Evolutionary conservation across 2,329 filamentous ascomycete species (phyloP).

Genomic region (Exophiala mesophila): DNA sequence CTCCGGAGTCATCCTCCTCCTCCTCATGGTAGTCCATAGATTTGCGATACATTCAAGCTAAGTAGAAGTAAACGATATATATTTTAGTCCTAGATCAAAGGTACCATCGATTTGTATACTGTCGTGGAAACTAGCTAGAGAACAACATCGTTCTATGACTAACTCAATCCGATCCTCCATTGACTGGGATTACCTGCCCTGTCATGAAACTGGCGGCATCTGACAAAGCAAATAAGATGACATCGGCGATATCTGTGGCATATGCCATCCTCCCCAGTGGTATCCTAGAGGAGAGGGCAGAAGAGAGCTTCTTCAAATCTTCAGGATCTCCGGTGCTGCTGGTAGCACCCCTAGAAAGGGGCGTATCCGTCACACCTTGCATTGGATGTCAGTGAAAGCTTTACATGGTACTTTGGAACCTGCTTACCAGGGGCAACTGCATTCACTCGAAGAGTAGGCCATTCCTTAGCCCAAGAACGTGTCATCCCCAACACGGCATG

Average conservation of each 20-base stretch:
- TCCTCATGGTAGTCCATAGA: too few relatives aligned
- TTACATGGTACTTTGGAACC: background rate
- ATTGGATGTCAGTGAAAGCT: background rate
- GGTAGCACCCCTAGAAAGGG: constrained; percentile 1
- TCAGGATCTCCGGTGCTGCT: background rate
- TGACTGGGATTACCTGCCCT: constrained; percentile 1
- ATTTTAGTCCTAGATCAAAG: too few relatives aligned
- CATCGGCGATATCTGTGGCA: constrained; percentile 3
- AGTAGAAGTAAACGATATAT: too few relatives aligned
- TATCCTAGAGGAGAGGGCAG: background rate
- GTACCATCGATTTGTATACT: too few relatives aligned
- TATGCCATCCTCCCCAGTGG: constrained; percentile 2
- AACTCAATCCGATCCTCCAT: constrained; percentile 1
- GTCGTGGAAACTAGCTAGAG: too few relatives aligned
- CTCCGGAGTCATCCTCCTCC: too few relatives aligned
- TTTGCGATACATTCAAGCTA: too few relatives aligned
- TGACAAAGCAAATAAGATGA: constrained; percentile 1
- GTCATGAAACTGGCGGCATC: constrained; percentile 1
- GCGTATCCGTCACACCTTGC: constrained; percentile 3
- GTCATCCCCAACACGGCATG: constrained; percentile 43
- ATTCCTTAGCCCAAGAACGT: constrained; percentile 35
- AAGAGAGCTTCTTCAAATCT: background rate
- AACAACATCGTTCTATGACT: too few relatives aligned
- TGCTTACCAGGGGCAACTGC: constrained; percentile 25
- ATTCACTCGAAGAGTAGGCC: constrained; percentile 34